Evolutionary conservation across 2,329 filamentous ascomycete species (phyloP), one percentile per base, ranked within the genome.

Genomic region (Colletotrichum tropicicola): DNA sequence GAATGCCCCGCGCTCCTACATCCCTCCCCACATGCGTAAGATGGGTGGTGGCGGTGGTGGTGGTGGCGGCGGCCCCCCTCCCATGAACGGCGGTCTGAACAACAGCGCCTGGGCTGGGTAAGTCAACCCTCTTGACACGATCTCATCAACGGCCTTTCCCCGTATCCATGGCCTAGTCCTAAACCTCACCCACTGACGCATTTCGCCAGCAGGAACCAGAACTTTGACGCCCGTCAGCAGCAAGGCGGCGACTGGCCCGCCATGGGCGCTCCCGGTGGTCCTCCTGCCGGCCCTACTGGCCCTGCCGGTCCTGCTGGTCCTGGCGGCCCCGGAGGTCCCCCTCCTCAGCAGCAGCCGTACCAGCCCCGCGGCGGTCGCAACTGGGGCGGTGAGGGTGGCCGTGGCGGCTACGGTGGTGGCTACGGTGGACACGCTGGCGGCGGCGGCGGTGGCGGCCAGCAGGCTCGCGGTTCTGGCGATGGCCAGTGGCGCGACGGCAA

Each of bases 401-500:
- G 69, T 60, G 74, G 74, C 54, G 75, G 72, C 52, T 74, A 77
- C 56, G 78, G 79, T 62, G 77, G 78, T 63, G 77, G 79, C 73
- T 70, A 72, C 65, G 71, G 72, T 39, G 69, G 68, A 51, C 71
- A 73, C 67, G 84, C 82, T 69, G 74, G 68, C 30, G 73, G 72
- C 37, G 78, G 76, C 44, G 84, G 85, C 65, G 81, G 83, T 67
- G 80, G 82, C 65, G 82, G 82, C 68, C 82, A 84, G 71, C 72
- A 85, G 74, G 85, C 89, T 73, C 90, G 92, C 74, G 94, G 94
- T 73, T 97, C 94, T 77, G 96, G 96, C 74, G 96, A 98, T 75
- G 96, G 96, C 74, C 90, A 93, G 83, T 99, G 96, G 96, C 90
- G 91, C 75, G 95, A 98, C 71, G 96, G 96, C 80, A 97, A 98